Evolutionary conservation across 2,329 filamentous ascomycete genomes (phyloP), one percentile per base, ranked within the genome.

Genomic region (Escovopsis sp.): DNA sequence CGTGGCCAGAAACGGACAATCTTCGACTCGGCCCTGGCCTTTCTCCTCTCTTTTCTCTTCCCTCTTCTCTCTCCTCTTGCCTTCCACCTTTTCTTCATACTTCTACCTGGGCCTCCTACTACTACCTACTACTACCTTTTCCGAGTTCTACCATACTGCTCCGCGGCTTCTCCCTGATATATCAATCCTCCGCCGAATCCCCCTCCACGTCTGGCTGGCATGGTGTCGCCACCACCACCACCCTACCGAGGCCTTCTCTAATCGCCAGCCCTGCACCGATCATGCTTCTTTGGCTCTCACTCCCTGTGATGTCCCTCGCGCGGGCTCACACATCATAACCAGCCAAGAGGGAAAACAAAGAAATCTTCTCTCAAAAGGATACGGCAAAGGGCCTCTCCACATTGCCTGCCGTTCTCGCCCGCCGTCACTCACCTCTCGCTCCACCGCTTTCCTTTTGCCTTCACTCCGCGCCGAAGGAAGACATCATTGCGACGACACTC

Each of bases 291-390:
- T 43, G 43, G 41, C 40, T 42, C 15, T 42, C 41, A 42, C 43
- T 45, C 34, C 42, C 41, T 45, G 40, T 46, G 35, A 47, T 39
- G 53, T 55, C 51, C 49, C 45, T 50, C 12, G 48, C 48, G 43
- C 51, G 52, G 53, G 51, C 53, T 45, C 45, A 46, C 43, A 47
- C 46, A 26, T 54, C 48, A 53, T 39, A 39, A 39, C 42, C 8
- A 32, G 15, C 19, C 12, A 28, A 39, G 36, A 28, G 23, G 23
- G 35, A 36, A 18, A 12, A 15, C 11, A 6, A 30, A 30, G 10
- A 10, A 30, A 30, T 30, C 6, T 30, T 30, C 6, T 6, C 10
- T 30, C 28, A 30, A 15, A 15, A 15, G 15, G 15, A 15, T 2
- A 15, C 15, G 15, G 15, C 15, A 15, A 15, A 15, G 15, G 15